These are phyloP conservation scores for Vitis rotundifolia DNA, from an alignment of 164 flowering plant species.

Conservation along the genomic window DNA sequence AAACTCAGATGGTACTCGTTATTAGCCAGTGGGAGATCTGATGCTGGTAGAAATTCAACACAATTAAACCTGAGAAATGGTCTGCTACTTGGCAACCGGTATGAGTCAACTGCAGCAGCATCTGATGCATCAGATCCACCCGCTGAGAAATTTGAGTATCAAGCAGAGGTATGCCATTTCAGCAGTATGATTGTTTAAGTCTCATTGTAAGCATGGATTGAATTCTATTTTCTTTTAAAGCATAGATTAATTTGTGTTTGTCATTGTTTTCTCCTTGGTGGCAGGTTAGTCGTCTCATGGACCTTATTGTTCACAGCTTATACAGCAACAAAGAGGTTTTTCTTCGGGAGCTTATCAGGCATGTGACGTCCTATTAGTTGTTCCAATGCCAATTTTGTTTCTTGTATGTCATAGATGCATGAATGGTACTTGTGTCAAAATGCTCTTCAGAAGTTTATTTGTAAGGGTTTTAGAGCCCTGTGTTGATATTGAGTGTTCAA, in stretches of 20 bases:
- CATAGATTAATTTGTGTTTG: background rate
- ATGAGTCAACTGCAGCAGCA: conserved; percentile 81
- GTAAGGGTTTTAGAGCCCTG: too few relatives aligned
- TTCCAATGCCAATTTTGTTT: background rate
- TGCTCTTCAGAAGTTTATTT: too few relatives aligned
- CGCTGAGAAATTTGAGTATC: conserved; percentile 85
- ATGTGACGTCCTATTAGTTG: conserved; percentile 3
- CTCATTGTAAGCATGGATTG: background rate
- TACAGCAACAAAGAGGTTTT: conserved; percentile 96
- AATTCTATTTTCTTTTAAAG: background rate
- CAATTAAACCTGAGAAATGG: conserved; percentile 28
- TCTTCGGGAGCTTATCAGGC: conserved; percentile 91
- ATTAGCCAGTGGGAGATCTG: conserved; percentile 25
- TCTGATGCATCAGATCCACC: conserved; percentile 55
- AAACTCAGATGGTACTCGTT: conserved; percentile 52
- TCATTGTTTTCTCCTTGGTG: conserved; percentile 3
- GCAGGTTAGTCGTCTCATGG: conserved; percentile 98
- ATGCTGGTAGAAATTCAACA: conserved; percentile 3
- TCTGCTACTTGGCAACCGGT: conserved; percentile 40
- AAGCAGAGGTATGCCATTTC: conserved; percentile 74
- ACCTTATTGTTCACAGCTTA: conserved; percentile 90
- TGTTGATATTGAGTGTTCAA: too few relatives aligned
- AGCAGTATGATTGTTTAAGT: background rate
- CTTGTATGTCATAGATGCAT: too few relatives aligned
- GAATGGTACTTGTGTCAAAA: too few relatives aligned